Evolutionary conservation across 805 yeast genomes (phyloP).

Genomic region (Candida chilensis): DNA sequence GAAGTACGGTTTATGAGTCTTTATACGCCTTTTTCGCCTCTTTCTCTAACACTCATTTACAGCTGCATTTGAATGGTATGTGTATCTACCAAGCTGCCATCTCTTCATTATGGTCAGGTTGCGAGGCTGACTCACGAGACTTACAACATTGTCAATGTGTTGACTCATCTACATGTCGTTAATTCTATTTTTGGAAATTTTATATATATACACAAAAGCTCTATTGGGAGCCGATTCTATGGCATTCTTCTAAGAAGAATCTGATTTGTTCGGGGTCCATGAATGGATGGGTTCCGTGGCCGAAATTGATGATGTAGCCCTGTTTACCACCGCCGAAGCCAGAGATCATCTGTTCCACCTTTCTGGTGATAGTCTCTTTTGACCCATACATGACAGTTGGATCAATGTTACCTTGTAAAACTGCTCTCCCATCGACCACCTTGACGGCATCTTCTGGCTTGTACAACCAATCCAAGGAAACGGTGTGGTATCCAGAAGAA

Average conservation of each 20-base stretch:
- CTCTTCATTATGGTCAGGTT: no score
- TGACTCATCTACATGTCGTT: no score
- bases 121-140: no score
- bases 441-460: constrained; percentile 80
- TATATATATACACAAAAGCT: no score
- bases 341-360: constrained; percentile 79
- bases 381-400: constrained; percentile 94
- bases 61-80: no score
- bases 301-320: constrained; percentile 87
- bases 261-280: constrained; percentile 89
- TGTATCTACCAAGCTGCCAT: no score
- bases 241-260: constrained; percentile 82
- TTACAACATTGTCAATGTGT: no score
- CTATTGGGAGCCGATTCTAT: constrained; percentile 57
- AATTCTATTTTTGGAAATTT: no score
- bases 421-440: constrained; percentile 64
- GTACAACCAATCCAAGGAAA: constrained; percentile 91
- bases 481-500: constrained; percentile 70
- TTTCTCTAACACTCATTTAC: no score
- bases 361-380: constrained; percentile 65
- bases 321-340: constrained; percentile 94
- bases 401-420: constrained; percentile 91
- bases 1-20: no score
- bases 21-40: no score
- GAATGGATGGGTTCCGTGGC: constrained; percentile 97